These are phyloP conservation scores for Ophiostoma himal-ulmi DNA, from an alignment of 2,329 filamentous ascomycete genomes.

Conservation along the genomic window DNA sequence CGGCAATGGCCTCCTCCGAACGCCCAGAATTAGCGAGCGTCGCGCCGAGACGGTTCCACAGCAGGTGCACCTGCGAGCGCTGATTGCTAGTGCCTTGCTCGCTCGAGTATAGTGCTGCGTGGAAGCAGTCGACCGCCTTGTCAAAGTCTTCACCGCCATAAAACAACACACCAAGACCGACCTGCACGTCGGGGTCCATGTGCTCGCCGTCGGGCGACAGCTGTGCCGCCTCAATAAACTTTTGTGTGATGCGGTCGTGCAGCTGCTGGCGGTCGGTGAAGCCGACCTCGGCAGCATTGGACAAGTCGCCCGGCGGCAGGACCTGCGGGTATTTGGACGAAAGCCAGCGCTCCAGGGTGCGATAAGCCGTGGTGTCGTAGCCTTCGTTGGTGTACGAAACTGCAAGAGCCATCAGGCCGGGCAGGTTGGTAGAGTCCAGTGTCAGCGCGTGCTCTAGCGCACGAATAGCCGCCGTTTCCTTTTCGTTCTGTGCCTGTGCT, in stretches of 20 bases:
- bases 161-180: slow-evolving; percentile 92
- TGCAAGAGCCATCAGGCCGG: slow-evolving; percentile 88
- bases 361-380: slow-evolving; percentile 94
- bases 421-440: slow-evolving; percentile 77
- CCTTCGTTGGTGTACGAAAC: slow-evolving; percentile 99
- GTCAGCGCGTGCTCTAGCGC: slow-evolving; percentile 88
- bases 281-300: slow-evolving; percentile 73
- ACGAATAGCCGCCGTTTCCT: slow-evolving; percentile 91
- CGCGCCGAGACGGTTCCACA: slow-evolving; percentile 95
- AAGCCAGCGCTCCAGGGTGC: slow-evolving; percentile 93
- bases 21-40: slow-evolving; percentile 93
- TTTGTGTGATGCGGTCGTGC: slow-evolving; percentile 81
- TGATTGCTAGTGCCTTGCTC: slow-evolving; percentile 81
- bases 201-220: slow-evolving; percentile 85
- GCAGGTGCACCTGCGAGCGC: slow-evolving; percentile 78
- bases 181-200: slow-evolving; percentile 98
- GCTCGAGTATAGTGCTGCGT: slow-evolving; percentile 76
- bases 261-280: slow-evolving; percentile 89
- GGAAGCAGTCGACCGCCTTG: slow-evolving; percentile 98
- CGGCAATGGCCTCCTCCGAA: slow-evolving; percentile 91
- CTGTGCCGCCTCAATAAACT: slow-evolving; percentile 89
- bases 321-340: slow-evolving; percentile 89
- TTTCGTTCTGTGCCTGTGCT: slow-evolving; percentile 96
- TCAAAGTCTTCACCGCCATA: slow-evolving; percentile 97
- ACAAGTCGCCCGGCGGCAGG: slow-evolving; percentile 64